Conservation (phyloP, 495 filamentous ascomycete species). For the Clavariopsis aquatica region DNA sequence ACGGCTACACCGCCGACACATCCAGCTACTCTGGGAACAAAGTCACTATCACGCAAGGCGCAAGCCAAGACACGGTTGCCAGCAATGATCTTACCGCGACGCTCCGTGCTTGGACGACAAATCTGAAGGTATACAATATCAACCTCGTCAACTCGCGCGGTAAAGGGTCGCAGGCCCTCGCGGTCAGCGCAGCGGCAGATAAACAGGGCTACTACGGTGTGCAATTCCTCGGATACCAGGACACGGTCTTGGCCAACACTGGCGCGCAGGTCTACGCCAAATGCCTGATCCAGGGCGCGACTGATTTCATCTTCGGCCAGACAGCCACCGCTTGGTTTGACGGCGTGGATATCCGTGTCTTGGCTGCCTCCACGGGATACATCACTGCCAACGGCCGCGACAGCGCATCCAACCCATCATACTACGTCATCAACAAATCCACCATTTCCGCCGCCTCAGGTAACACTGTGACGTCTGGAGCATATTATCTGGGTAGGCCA, state of each 20-base stretch:
- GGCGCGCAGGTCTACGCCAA: slow-evolving; percentile 60
- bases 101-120: slow-evolving; percentile 54
- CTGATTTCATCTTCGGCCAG: slow-evolving; percentile 71
- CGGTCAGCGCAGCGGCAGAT: slow-evolving; percentile 55
- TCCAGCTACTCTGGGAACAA: slow-evolving; percentile 56
- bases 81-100: slow-evolving; percentile 54
- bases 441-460: slow-evolving; percentile 51
- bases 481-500: slow-evolving; percentile 66
- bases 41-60: slow-evolving; percentile 58
- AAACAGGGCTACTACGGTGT: slow-evolving; percentile 62
- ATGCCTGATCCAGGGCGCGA: slow-evolving; percentile 59
- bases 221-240: slow-evolving; percentile 60
- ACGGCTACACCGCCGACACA: slow-evolving; percentile 63
- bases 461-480: slow-evolving; percentile 51
- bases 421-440: slow-evolving; percentile 64
- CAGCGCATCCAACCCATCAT: slow-evolving; percentile 47
- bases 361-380: slow-evolving; percentile 49
- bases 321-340: slow-evolving; percentile 64
- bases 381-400: slow-evolving; percentile 59
- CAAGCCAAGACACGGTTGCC: slow-evolving; percentile 45
- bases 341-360: slow-evolving; percentile 56
- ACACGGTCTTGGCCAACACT: slow-evolving; percentile 61
- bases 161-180: slow-evolving; percentile 59
- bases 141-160: slow-evolving; percentile 60
- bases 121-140: slow-evolving; percentile 63